Evolutionary conservation across 1,284 basidiomycete genomes (phyloP), one percentile per base, ranked within the genome.

Genomic region (Tremellales sp.): DNA sequence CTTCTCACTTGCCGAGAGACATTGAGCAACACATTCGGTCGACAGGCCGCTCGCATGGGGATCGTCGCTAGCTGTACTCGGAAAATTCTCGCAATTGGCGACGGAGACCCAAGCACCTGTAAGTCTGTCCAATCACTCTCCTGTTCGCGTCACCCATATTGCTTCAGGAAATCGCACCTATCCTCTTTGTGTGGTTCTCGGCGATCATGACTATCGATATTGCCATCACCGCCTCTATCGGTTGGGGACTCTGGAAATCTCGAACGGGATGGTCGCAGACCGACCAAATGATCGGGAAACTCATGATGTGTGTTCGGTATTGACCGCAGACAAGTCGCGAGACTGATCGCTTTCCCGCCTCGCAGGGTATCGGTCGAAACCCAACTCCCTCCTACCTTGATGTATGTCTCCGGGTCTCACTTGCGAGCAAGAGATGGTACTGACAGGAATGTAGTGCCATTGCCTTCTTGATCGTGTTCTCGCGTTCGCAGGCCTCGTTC

Each of bases 331-430:
- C n/a, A n/a, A 13, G 37, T 33, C 22, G 1, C 14, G 24, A 10
- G 22, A 14, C 29, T 27, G 21, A 40, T 25, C 2, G n/a, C 2
- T 12, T 29, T 3, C 38, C 32, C 47, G 52, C 12, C 51, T 63
- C 10, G 21, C 32, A 50, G 55, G 14, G 37, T 62, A 7, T 47
- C 58, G 3, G 47, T 57, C 52, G 60, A 62, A 40, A 60, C 60
- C 21, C 60, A 62, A 47, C 53, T 60, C 9, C 52, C 50, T 1
- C 60, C 60, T 3, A 57, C 58, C 12, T 16, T 52, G 13, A 31
- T 56, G 34, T 55, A 42, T 21, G 43, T 57, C n/a, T n/a, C n/a
- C n/a, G n/a, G n/a, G n/a, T n/a, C n/a, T n/a, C n/a, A n/a, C n/a
- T n/a, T n/a, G n/a, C n/a, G n/a, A n/a, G n/a, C n/a, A n/a, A n/a